These are phyloP conservation scores for Domatiomyces catenatus DNA, from an alignment of 2,329 filamentous ascomycete species.

Conservation along the genomic window DNA sequence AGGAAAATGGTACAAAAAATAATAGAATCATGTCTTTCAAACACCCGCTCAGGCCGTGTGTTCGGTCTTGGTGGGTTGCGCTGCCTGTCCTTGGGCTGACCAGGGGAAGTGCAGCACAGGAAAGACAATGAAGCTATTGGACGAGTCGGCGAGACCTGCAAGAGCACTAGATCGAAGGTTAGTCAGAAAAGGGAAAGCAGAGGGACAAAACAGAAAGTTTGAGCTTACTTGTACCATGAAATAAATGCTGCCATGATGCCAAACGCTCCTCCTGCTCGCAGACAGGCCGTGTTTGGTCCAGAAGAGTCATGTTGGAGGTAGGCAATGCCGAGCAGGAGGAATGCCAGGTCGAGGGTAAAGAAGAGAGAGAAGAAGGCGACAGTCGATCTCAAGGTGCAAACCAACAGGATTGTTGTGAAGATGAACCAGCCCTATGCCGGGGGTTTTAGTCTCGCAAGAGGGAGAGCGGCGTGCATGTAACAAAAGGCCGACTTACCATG, in stretches of 20 bases:
- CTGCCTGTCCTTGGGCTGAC: conserved; percentile 60
- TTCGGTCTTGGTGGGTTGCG: conserved; percentile 37
- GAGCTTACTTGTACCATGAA: conserved; percentile 58
- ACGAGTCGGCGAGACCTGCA: conserved; percentile 58
- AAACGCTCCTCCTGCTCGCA: conserved; percentile 61
- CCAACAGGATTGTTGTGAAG: conserved; percentile 59
- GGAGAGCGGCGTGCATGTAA: background rate
- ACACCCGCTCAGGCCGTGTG: conserved; percentile 18
- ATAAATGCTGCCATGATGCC: conserved; percentile 67
- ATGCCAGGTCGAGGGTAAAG: conserved; percentile 60
- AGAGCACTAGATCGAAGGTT: conserved; percentile 34
- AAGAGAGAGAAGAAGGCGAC: conserved; percentile 66
- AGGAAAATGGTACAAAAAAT: no score
- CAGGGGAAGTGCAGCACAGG: conserved; percentile 92
- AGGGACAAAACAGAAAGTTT: background rate
- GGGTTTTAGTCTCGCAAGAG: background rate
- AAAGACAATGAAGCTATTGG: conserved; percentile 74
- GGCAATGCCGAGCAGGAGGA: conserved; percentile 54
- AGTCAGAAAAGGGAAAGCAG: background rate
- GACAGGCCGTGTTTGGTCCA: conserved; percentile 34
- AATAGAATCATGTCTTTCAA: no score
- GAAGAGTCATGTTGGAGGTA: conserved; percentile 39
- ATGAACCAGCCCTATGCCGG: conserved; percentile 56
- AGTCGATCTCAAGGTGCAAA: conserved; percentile 63
- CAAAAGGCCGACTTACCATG: conserved; percentile 30